Evolutionary conservation across 768 basidiomycete species (phyloP).

Genomic region (Agaricus sinodeliciosus): DNA sequence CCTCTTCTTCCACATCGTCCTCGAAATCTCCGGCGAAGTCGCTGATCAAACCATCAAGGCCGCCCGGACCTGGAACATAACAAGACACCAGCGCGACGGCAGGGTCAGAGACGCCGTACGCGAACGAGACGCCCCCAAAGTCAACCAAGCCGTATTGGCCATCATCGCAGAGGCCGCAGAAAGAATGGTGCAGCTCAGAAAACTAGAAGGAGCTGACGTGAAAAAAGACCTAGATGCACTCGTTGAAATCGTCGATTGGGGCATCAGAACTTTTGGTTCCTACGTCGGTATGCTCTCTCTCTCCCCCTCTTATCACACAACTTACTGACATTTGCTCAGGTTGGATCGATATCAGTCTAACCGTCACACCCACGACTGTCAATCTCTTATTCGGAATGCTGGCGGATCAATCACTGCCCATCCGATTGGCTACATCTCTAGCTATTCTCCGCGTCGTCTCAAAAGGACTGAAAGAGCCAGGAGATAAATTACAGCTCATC

Average conservation of each 20-base stretch:
- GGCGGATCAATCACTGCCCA: constrained; percentile 66
- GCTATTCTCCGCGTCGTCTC: constrained; percentile 77
- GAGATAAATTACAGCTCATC: constrained; percentile 84
- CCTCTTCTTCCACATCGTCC: constrained; percentile 85
- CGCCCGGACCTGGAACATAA: constrained; percentile 64
- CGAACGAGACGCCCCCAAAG: constrained; percentile 77
- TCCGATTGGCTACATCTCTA: constrained; percentile 79
- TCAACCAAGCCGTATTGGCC: constrained; percentile 84
- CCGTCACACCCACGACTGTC: constrained; percentile 86
- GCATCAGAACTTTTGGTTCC: constrained; percentile 86
- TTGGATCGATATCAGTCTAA: constrained; percentile 97
- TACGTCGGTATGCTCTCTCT: constrained; percentile 75
- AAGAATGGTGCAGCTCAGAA: constrained; percentile 45
- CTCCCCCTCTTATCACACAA: neutral
- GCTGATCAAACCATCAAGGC: constrained; percentile 92
- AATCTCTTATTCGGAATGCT: constrained; percentile 80
- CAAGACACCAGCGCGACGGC: constrained; percentile 74
- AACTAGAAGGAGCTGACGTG: constrained; percentile 32
- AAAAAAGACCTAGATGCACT: constrained; percentile 49
- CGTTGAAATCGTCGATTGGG: constrained; percentile 84
- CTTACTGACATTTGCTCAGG: constrained; percentile 38
- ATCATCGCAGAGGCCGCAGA: constrained; percentile 69
- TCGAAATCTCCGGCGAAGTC: constrained; percentile 96
- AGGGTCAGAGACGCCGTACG: constrained; percentile 86
- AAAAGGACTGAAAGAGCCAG: constrained; percentile 89